Evolutionary conservation across 371 early-diverging fungal species (phyloP), one percentile per base, ranked within the genome.

Genomic region (Parasitella parasitica): DNA sequence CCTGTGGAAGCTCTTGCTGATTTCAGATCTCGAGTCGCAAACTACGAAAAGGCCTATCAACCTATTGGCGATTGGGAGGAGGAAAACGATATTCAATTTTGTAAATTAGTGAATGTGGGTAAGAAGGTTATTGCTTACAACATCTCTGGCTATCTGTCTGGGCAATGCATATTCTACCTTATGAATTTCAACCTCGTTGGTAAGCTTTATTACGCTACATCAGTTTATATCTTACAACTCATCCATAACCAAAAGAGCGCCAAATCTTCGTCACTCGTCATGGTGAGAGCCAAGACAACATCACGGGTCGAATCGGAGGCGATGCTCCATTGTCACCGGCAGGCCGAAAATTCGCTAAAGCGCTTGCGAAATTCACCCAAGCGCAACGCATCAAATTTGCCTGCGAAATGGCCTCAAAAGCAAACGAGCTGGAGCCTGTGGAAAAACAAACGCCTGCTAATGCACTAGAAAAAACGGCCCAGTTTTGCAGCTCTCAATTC

Each of bases 11-110:
- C 95, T 35, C 67, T 90, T 15, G 76, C 77, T 3, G 95, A 95
- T 72, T 95, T 95, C 69, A 72, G 71, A 37, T 82, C 81, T 6
- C 80, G 95, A 35, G 90, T 93, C 46, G 76, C 67, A 15, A 92
- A 93, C 64, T 95, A 95, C 65, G 94, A 95, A 75, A 83, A 81
- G 28, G 89, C 89, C 6, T 95, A 95, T 70, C 82, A 95, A 66
- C 84, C 94, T 0, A 69, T 95, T 22, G 82, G 80, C 6, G 90
- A 91, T 8, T 86, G 85, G 64, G 93, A 93, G 67, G 94, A 94
- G 59, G 79, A 86, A 9, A 62, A 72, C 35, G 88, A 86, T 57
- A 80, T 92, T 16, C 88, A 89, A 46, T 93, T 87, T 67, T 92
- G 93, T 77, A 93, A 94, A 66, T 63, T 92, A 35, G 84, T 92